Base-by-base conservation (phyloP, 2,329 filamentous ascomycete genomes). In the Penicillium brevicompactum region DNA sequence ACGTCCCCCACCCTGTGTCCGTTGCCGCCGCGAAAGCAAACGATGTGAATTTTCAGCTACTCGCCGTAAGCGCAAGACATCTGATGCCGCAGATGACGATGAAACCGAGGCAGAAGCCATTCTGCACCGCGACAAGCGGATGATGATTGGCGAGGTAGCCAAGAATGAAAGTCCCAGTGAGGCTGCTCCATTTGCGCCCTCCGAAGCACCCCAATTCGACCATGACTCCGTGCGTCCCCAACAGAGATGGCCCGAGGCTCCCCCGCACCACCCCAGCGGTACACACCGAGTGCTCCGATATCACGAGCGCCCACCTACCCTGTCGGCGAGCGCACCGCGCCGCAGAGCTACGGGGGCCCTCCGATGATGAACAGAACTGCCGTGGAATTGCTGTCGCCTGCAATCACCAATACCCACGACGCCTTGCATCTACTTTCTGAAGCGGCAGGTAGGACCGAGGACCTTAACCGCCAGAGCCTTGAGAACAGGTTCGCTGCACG, bases 31-130 rank as follows among this genome's bases (percentile, higher is more conserved):
- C 64, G 94, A 99, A 80, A 91, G 88, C 78, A 97, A 97, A 74
- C 89, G 96, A 68, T 99, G 94, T 80, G 96, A 89, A 82, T 99
- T 99, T 80, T 96, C 92, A 59, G 91, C 92, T 18, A 97, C 92
- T 31, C 84, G 94, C 48, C 87, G 94, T 70, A 97, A 97, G 85
- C 86, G 92, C 71, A 95, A 94, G 81, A 83, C 83, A 46, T 85
- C 78, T 24, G 80, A 78, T 54, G 75, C 72, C 49, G 72, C 71
- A 38, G 61, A 70, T 37, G 60, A 61, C 10, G 78, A 79, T 8
- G 76, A 75, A 42, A 21, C n/a, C 30, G 76, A 78, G 32, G 66
- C 71, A 24, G 76, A 79, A 22, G 68, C 67, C 30, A 65, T 72
- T 14, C 68, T 74, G 18, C 72, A 65, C 81, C 63, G 75, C 55